phyloP scores from a whole-genome alignment of 768 basidiomycete genomes.

The Kwoniella sp. region DNA sequence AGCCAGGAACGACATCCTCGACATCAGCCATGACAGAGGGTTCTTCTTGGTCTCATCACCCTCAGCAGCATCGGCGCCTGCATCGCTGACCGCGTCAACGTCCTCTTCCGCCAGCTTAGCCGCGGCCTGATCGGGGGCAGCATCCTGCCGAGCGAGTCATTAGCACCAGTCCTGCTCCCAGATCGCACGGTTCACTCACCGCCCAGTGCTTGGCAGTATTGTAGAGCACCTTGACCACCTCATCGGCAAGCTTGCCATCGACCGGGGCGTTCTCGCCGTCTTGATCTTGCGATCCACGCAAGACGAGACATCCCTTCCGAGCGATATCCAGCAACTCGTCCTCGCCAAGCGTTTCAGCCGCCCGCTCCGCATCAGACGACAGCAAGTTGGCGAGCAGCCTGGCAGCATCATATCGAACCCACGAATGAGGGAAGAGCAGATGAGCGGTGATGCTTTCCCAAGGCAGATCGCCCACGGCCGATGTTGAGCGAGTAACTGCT shows the following conservation, averaged over 20 bases:
- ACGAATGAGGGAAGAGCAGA: constrained; percentile 84
- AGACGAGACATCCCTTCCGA: constrained; percentile 66
- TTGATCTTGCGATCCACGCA: constrained; percentile 76
- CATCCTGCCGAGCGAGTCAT: not conserved
- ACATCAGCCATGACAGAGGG: constrained; percentile 87
- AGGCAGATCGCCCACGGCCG: constrained; percentile 3
- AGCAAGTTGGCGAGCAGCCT: constrained; percentile 61
- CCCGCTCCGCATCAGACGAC: constrained; percentile 11
- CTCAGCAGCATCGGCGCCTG: constrained; percentile 29
- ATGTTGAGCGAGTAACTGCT: constrained; percentile 52
- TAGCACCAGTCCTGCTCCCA: no score
- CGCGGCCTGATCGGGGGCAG: not conserved
- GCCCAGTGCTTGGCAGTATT: constrained; percentile 78
- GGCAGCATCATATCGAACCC: constrained; percentile 81
- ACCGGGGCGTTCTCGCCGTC: constrained; percentile 59
- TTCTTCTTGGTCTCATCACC: constrained; percentile 41
- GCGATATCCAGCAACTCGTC: constrained; percentile 62
- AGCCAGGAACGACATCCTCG: constrained; percentile 82
- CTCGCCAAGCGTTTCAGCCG: constrained; percentile 12
- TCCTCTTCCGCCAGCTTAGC: not conserved
- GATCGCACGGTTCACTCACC: constrained; percentile 27
- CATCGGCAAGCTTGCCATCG: constrained; percentile 50
- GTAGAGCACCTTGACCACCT: constrained; percentile 88
- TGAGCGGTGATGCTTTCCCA: constrained; percentile 66
- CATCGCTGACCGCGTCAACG: constrained; percentile 7